phyloP scores from a whole-genome alignment of 2,329 filamentous ascomycete species.

The Moelleriella libera region DNA sequence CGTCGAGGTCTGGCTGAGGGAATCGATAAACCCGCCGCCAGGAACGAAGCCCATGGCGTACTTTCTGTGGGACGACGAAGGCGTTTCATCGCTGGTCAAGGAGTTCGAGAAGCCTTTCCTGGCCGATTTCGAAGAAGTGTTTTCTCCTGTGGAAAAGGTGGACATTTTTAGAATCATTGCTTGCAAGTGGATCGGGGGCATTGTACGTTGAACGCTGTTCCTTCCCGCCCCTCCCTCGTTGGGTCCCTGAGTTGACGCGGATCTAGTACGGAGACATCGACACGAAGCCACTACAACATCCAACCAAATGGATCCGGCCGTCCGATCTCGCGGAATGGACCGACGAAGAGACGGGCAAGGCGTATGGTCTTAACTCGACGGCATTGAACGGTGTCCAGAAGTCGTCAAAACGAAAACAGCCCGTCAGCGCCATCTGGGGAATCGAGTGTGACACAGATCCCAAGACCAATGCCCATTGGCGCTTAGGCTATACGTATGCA shows the following conservation, averaged over 20 bases:
- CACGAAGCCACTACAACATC: conserved; percentile 2
- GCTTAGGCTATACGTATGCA: conserved; percentile 10
- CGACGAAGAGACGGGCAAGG: conserved; percentile 1
- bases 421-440: conserved; percentile 2
- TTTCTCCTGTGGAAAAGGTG: conserved; percentile 2
- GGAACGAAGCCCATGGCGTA: conserved; percentile 1
- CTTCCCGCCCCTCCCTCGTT: too few relatives aligned
- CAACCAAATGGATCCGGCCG: neutral
- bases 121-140: neutral
- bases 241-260: too few relatives aligned
- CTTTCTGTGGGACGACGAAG: conserved; percentile 3
- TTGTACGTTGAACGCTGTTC: too few relatives aligned
- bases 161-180: conserved; percentile 3
- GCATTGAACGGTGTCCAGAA: neutral
- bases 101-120: conserved; percentile 1
- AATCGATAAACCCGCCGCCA: neutral
- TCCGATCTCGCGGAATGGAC: conserved; percentile 1
- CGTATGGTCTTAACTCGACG: neutral
- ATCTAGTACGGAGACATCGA: conserved; percentile 2
- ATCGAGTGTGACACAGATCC: conserved; percentile 6
- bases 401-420: neutral
- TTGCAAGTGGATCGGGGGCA: conserved; percentile 3
- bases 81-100: conserved; percentile 1
- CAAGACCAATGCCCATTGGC: conserved; percentile 8
- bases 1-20: neutral